phyloP scores from a whole-genome alignment of 2,329 filamentous ascomycete species.

The Ophiostoma himal-ulmi region DNA sequence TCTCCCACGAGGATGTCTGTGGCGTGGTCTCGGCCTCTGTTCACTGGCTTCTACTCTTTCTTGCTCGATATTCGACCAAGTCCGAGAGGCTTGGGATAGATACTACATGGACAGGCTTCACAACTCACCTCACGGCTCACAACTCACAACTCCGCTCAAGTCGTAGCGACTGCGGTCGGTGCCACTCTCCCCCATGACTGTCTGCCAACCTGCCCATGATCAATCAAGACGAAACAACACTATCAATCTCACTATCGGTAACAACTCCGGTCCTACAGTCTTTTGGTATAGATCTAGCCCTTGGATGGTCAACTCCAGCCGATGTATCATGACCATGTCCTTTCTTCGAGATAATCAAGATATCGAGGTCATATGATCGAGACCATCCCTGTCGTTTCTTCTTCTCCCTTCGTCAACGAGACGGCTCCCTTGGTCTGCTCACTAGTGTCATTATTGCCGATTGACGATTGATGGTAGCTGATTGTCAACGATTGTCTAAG shows the following conservation, averaged over 20 bases:
- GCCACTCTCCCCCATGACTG: background rate
- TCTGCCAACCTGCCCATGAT: background rate
- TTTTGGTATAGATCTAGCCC: background rate
- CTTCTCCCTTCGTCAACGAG: background rate
- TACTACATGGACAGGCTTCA: background rate
- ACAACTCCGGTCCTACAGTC: background rate
- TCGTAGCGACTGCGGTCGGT: background rate
- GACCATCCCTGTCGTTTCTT: background rate
- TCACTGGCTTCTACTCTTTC: background rate
- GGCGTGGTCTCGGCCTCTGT: background rate
- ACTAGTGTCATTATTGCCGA: background rate
- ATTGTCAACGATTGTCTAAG: too few relatives aligned
- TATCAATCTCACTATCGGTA: background rate
- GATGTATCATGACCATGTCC: conserved; percentile 3
- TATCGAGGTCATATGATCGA: background rate
- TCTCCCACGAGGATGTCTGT: conserved; percentile 7
- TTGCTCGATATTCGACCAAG: background rate
- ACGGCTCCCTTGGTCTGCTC: background rate
- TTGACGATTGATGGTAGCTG: background rate
- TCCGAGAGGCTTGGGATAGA: background rate
- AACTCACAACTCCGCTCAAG: background rate
- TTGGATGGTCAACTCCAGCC: conserved; percentile 1
- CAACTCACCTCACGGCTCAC: background rate
- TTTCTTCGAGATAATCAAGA: background rate
- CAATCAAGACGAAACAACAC: conserved; percentile 3